Evolutionary conservation across 2,329 filamentous ascomycete species (phyloP), one percentile per base, ranked within the genome.

Genomic region (Hypoxylon sp.): DNA sequence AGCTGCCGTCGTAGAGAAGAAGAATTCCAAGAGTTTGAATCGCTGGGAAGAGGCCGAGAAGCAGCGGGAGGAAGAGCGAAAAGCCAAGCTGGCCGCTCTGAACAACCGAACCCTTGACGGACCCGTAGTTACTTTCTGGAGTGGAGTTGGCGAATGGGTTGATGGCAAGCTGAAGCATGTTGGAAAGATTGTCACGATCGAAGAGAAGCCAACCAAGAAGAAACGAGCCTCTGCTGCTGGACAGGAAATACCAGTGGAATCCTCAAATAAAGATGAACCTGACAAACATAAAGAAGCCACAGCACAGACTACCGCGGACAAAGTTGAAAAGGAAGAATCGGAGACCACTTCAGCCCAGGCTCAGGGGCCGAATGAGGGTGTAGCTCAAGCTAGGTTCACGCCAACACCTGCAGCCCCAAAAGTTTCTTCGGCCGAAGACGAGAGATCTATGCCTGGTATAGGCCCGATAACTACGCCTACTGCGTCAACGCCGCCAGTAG

Each of bases 1-100:
- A 78, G 94, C 94, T 1, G 92, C 90, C 16, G 81, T 89, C 54
- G 90, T 96, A 5, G 96, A 98, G 79, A 91, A 91, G 78, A 85
- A 90, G 72, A 97, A 99, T 78, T 87, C 91, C 71, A 96, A 93
- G 83, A 98, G 91, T 78, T 81, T 97, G 74, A 97, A 95, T 75
- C 86, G 93, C 59, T 98, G 95, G 94, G 94, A 98, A 78, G 91
- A 93, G 77, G 92, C 93, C 5, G 96, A 99, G 80, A 93, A 93
- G 79, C 89, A 91, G 76, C 89, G 95, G 62, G 91, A 94, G 70
- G 93, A 95, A 72, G 92, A 97, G 74, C 87, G 95, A 65, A 87
- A 89, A 68, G 91, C 89, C 40, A 95, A 91, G 79, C 83, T 98
- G 49, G 93, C 95, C 38, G 96, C 95, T 12, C 82, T 98, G 71